Evolutionary conservation across 306 rosid species (phyloP).

Genomic region (Fragaria nilgerrensis): DNA sequence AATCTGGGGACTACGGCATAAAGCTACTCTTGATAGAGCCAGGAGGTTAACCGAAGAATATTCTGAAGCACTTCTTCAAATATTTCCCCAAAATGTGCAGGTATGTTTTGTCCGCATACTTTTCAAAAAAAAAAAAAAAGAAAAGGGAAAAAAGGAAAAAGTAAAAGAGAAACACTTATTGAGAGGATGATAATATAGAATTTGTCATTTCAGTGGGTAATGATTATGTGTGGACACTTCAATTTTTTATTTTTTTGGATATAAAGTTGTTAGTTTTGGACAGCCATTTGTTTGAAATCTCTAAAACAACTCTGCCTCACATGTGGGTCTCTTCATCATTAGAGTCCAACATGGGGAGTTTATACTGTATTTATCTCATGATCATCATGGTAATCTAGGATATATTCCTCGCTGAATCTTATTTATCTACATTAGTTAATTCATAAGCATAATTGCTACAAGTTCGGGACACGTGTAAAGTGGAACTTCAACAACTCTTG

Average conservation of each 20-base stretch:
- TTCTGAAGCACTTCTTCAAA: constrained; percentile 87
- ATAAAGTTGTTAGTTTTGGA: neutral
- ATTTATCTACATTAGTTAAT: neutral
- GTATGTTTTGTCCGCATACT: constrained; percentile 25
- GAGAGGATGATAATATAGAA: neutral
- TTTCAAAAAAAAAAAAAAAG: too few relatives aligned
- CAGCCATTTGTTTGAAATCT: neutral
- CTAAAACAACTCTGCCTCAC: constrained; percentile 8
- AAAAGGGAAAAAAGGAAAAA: too few relatives aligned
- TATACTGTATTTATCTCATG: neutral
- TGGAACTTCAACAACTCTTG: constrained; percentile 21
- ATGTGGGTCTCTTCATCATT: neutral
- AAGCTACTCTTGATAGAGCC: constrained; percentile 94
- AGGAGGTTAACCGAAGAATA: constrained; percentile 95
- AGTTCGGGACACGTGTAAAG: neutral
- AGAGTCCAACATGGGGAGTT: neutral
- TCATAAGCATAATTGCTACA: neutral
- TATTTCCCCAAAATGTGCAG: constrained; percentile 93
- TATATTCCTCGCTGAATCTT: neutral
- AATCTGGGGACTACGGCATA: constrained; percentile 85
- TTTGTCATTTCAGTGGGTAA: neutral
- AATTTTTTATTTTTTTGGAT: neutral
- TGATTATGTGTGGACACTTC: neutral
- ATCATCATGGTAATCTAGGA: neutral
- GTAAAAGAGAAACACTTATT: neutral